A percentile compares a stretch with the other conserved stretches of the same genome.
Conservation (phyloP, 148 eudicot genomes). For the Amaranthus palmeri region DNA sequence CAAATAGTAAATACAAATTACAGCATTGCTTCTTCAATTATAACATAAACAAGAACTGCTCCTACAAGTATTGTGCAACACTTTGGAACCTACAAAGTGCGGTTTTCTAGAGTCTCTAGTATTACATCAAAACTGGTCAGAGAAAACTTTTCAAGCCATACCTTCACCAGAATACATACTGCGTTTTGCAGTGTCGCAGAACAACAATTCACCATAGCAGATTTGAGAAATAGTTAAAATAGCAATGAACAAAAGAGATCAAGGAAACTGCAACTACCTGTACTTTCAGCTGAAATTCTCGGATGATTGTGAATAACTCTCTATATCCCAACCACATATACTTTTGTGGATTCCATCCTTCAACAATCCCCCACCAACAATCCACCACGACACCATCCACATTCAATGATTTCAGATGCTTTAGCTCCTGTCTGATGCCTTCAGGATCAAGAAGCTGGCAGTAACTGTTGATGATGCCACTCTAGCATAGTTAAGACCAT, state of each 20-base stretch:
- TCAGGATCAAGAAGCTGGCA: conserved; percentile 69
- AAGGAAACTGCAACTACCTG: conserved; percentile 38
- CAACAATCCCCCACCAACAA: conserved; percentile 82
- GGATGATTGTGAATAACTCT: conserved; percentile 56
- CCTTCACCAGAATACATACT: not conserved
- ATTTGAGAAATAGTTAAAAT: not conserved
- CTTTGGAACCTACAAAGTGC: too few relatives aligned
- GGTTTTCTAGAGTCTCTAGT: not conserved
- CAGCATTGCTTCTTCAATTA: too few relatives aligned
- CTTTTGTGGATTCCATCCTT: conserved; percentile 56
- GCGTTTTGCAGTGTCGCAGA: not conserved
- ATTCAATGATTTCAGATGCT: conserved; percentile 50
- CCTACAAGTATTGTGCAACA: too few relatives aligned
- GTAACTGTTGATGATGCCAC: conserved; percentile 60
- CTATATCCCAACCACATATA: conserved; percentile 66
- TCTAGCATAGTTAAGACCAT: conserved; percentile 35
- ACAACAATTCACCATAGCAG: not conserved
- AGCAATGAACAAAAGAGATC: not conserved
- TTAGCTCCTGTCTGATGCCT: conserved; percentile 51
- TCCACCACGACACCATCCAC: conserved; percentile 61
- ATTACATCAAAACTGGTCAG: not conserved
- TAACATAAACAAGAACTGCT: too few relatives aligned
- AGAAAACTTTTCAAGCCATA: not conserved
- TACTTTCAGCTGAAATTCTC: conserved; percentile 51
- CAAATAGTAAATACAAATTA: not conserved